Evolutionary conservation across 192 early-diverging fungal species (phyloP), one percentile per base, ranked within the genome.

Genomic region (Podila epigama): DNA sequence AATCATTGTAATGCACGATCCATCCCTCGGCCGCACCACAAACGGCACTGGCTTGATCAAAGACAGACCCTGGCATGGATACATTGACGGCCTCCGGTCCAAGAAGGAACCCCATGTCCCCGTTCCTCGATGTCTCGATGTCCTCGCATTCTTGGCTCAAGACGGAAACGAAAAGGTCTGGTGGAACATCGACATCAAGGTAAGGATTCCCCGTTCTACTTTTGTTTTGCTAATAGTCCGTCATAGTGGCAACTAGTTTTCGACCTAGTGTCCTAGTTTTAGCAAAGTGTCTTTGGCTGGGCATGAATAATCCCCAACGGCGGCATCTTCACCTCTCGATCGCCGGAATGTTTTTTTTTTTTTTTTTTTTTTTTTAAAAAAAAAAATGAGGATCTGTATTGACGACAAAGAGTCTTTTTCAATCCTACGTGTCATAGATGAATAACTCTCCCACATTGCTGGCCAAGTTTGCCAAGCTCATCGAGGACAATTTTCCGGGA

Each of bases 101-200:
- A 79, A 82, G 63, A 63, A 69, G 51, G 73, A 63, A 29, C 82
- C 79, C 8, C 58, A 75, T 68, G 82, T 82, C 36, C 65, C 75
- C 10, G 79, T 88, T 18, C 70, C 87, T 15, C 75, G 81, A 18
- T 80, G 86, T 36, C 35, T 71, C 29, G 87, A 88, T 37, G 75
- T 88, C 0, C 40, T 88, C 4, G 69, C 83, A 13, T 70, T 85
- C 18, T 57, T 88, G 34, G 54, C 82, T 7, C 69, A 79, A 48
- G 69, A 79, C 18, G 81, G 85, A 16, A 79, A 82, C 27, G 66
- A 82, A 33, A 66, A 84, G 10, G 56, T 86, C 6, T 86, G 79
- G 68, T 81, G 80, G 58, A 82, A 86, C 44, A 72, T 88, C 58
- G 87, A 88, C 57, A 84, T 88, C 36, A 88, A 88, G 82, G 79